Conservation (phyloP, 768 basidiomycete genomes). For the Pleurotus citrinopileatus region DNA sequence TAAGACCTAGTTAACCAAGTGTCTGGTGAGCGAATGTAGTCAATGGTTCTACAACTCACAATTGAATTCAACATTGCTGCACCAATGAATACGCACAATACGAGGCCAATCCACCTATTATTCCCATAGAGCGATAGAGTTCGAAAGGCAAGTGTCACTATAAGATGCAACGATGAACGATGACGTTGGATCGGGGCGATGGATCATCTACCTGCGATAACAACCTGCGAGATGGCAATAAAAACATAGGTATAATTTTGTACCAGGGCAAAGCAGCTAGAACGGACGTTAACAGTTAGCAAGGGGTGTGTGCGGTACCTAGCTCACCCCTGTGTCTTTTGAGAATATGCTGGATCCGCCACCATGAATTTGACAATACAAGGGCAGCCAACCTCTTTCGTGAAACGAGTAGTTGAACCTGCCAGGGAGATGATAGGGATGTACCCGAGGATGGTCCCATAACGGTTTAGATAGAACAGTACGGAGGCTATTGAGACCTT, state of each 20-base stretch:
- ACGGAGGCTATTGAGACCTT: slow-evolving; percentile 27
- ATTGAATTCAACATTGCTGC: not conserved
- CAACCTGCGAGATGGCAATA: too few species aligned
- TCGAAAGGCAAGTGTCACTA: not conserved
- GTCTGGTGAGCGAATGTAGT: not conserved
- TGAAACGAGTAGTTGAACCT: too few species aligned
- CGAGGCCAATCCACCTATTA: not conserved
- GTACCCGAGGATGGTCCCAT: slow-evolving; percentile 33
- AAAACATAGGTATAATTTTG: too few species aligned
- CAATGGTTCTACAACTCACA: too few species aligned
- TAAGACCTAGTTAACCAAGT: too few species aligned
- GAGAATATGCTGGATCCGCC: too few species aligned
- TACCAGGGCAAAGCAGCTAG: too few species aligned
- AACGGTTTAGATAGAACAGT: slow-evolving; percentile 42
- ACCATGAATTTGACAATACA: too few species aligned
- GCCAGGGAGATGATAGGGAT: slow-evolving; percentile 26
- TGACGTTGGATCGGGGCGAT: not conserved
- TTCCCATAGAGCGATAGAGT: not conserved
- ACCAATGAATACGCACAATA: not conserved
- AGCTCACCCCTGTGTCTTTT: too few species aligned
- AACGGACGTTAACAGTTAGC: too few species aligned
- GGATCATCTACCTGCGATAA: not conserved
- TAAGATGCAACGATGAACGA: not conserved
- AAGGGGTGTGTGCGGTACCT: too few species aligned
- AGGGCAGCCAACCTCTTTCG: too few species aligned